Conservation (phyloP, 257 asterid genomes). For the Coffea canephora region DNA sequence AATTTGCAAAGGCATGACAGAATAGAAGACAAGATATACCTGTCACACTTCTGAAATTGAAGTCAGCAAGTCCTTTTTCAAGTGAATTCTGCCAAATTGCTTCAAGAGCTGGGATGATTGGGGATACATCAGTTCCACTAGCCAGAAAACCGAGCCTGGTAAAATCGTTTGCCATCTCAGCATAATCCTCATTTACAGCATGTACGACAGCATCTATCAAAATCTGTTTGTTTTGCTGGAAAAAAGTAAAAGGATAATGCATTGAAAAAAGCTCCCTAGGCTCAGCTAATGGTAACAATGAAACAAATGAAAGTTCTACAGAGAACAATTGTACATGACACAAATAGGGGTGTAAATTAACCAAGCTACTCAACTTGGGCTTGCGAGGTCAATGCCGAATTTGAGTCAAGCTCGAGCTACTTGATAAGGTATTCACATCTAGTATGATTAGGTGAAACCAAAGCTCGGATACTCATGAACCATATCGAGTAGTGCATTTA, state of each 20-base stretch:
- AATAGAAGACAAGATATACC: slow-evolving; percentile 43
- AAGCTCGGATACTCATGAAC: no score
- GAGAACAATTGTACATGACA: neutral
- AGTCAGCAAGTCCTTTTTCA: slow-evolving; percentile 93
- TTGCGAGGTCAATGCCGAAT: no score
- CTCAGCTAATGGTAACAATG: neutral
- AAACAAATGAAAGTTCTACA: neutral
- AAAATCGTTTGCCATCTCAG: slow-evolving; percentile 99
- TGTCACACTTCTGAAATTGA: slow-evolving; percentile 94
- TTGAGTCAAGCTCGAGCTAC: no score
- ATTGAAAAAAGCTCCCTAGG: slow-evolving; percentile 5
- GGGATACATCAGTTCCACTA: slow-evolving; percentile 93
- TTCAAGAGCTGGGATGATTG: slow-evolving; percentile 94
- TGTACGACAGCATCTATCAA: slow-evolving; percentile 98
- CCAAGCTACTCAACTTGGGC: no score
- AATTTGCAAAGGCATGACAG: neutral
- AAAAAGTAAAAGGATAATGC: slow-evolving; percentile 20
- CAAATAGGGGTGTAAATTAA: no score
- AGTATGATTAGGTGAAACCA: no score
- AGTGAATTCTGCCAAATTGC: slow-evolving; percentile 98
- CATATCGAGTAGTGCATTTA: no score
- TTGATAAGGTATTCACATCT: no score
- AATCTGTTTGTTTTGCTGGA: slow-evolving; percentile 96
- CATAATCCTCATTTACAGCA: slow-evolving; percentile 98
- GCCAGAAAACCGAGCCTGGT: slow-evolving; percentile 98